phyloP scores from a whole-genome alignment of 768 basidiomycete species.

The Termitomyces sp. region DNA sequence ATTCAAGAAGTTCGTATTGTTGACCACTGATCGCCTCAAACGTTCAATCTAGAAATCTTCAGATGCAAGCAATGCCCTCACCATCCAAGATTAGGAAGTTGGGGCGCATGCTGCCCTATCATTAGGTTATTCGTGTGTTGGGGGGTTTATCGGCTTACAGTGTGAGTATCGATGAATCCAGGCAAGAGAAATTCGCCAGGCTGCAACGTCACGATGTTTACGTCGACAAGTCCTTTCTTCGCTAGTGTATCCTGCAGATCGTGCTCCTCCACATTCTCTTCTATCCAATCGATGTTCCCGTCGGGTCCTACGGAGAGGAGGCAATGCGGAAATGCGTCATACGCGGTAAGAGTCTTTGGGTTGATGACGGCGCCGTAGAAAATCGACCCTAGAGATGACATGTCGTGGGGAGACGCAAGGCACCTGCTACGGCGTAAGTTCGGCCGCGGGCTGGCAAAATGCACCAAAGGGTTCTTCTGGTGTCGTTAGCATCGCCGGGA shows the following conservation, averaged over 20 bases:
- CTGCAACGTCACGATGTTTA: constrained; percentile 36
- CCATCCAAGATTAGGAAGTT: constrained; percentile 71
- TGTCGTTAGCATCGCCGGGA: too few species aligned
- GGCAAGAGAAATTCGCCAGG: constrained; percentile 74
- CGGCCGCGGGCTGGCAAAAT: constrained; percentile 10
- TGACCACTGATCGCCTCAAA: constrained; percentile 62
- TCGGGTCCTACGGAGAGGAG: constrained; percentile 45
- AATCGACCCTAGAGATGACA: constrained; percentile 14
- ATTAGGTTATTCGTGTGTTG: not conserved
- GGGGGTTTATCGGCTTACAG: constrained; percentile 41
- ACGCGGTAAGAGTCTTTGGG: constrained; percentile 37
- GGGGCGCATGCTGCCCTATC: constrained; percentile 63
- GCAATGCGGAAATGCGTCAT: constrained; percentile 43
- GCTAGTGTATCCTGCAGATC: constrained; percentile 45
- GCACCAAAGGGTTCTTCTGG: not conserved
- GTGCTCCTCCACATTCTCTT: constrained; percentile 45
- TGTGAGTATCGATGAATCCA: constrained; percentile 90
- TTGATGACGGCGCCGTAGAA: constrained; percentile 56
- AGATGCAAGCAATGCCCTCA: constrained; percentile 16
- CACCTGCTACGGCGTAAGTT: constrained; percentile 7
- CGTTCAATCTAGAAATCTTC: not conserved
- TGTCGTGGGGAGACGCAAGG: not conserved
- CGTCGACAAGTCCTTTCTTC: constrained; percentile 41
- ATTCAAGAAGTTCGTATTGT: constrained; percentile 83
- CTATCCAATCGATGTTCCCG: constrained; percentile 66